These are phyloP conservation scores for Calocybe indica DNA, from an alignment of 768 basidiomycete genomes.

Conservation along the genomic window DNA sequence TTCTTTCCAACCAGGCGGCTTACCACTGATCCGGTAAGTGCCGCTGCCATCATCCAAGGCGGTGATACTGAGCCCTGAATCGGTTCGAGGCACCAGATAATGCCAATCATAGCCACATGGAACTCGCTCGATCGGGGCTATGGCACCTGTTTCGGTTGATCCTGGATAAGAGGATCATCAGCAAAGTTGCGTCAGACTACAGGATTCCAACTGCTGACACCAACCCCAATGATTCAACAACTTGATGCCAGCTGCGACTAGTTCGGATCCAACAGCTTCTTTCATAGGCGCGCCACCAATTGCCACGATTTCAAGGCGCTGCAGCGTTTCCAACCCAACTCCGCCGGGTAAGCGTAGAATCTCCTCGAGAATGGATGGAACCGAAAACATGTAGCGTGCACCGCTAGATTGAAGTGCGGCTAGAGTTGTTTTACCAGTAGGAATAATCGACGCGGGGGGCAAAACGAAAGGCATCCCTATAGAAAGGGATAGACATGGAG, in stretches of 20 bases:
- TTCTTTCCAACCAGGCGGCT: conserved; percentile 26
- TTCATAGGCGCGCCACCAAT: conserved; percentile 36
- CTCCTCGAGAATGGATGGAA: conserved; percentile 35
- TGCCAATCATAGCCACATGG: conserved; percentile 29
- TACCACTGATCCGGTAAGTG: conserved; percentile 22
- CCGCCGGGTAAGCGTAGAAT: conserved; percentile 18
- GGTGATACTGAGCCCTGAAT: conserved; percentile 21
- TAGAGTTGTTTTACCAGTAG: conserved; percentile 25
- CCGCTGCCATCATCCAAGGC: conserved; percentile 18
- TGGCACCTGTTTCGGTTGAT: conserved; percentile 30
- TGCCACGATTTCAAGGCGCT: conserved; percentile 25
- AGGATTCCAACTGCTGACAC: neutral
- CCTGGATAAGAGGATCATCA: conserved; percentile 12
- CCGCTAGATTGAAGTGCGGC: conserved; percentile 16
- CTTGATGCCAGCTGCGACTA: conserved; percentile 25
- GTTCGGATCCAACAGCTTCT: conserved; percentile 21
- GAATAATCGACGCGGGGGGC: conserved; percentile 26
- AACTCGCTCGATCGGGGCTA: conserved; percentile 26
- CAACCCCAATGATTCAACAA: conserved; percentile 36
- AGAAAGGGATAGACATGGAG: conserved; percentile 26
- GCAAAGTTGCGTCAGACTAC: neutral
- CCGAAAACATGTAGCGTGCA: conserved; percentile 28
- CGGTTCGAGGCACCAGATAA: conserved; percentile 29
- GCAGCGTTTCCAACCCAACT: conserved; percentile 22
- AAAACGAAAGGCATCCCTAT: conserved; percentile 33